Evolutionary conservation across 1,139 yeast genomes (phyloP), one percentile per base, ranked within the genome.

Genomic region (Taphrina pruni): DNA sequence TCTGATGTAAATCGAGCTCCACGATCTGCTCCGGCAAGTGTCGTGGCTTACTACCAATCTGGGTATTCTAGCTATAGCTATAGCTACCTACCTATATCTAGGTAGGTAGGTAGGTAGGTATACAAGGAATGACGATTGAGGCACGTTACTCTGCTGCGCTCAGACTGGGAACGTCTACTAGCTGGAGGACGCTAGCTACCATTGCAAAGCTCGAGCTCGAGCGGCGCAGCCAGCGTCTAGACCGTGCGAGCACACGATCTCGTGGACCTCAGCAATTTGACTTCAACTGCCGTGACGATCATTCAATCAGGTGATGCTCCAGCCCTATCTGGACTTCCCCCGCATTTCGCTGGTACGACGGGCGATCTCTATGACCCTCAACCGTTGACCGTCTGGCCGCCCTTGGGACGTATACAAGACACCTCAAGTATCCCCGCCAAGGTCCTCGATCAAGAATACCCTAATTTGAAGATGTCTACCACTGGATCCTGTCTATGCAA

Each of bases 401-500:
- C 32, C 4, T 26, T 4, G 4, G 32, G 32, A 45, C 20, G 11
- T 32, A 21, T 21, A 50, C n/a, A 17, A 50, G 36, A 50, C 17
- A 26, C 38, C 55, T 12, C 35, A 7, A 35, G 9, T 21, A 35
- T 9, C 11, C 57, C 32, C 57, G 6, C 39, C 57, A 54, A 54
- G 43, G 43, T 35, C 43, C 43, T 26, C 57, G 2, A 32, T 36
- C 17, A 17, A 17, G 17, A 17, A 17, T 17, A 17, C 17, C 17
- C 43, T 12, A 12, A n/a, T 7, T 54, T 3, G 20, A n/a, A 39
- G 17, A 56, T 56, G 60, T 56, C 60, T 39, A 56, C 60, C 36
- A 56, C 39, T 1, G 60, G 60, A n/a, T 56, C 60, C 32, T 56
- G 60, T 39, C 36, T 56, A 14, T 56, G 60, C 36, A 56, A 56